Evolutionary conservation across 805 yeast genomes (phyloP).

Genomic region (Lipomyces anomalus): DNA sequence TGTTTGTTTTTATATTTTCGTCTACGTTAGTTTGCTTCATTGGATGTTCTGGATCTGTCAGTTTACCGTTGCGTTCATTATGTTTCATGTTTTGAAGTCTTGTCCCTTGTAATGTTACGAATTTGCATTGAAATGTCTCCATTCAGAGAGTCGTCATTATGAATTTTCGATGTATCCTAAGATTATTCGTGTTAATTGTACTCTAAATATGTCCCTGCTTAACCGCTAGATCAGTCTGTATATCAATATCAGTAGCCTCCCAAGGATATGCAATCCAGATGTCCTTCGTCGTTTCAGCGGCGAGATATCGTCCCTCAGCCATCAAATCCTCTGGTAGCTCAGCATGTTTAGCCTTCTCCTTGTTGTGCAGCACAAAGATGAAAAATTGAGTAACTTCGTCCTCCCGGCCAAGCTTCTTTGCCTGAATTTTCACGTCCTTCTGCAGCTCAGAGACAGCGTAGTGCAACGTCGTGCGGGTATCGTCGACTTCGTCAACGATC

Average conservation of each 20-base stretch:
- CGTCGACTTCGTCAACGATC: constrained; percentile 88
- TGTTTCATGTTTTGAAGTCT: too few species aligned
- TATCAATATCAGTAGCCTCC: constrained; percentile 79
- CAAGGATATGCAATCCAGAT: constrained; percentile 87
- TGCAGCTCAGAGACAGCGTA: constrained; percentile 74
- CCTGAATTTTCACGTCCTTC: constrained; percentile 58
- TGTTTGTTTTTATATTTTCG: too few species aligned
- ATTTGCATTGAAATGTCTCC: too few species aligned
- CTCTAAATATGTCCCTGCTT: constrained; percentile 57
- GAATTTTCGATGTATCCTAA: too few species aligned
- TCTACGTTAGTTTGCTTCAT: too few species aligned
- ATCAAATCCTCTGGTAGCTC: constrained; percentile 59
- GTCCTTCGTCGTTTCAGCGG: constrained; percentile 71
- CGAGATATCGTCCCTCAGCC: constrained; percentile 58
- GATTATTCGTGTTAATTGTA: too few species aligned
- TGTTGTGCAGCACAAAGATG: constrained; percentile 78
- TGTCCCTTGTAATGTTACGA: too few species aligned
- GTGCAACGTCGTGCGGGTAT: constrained; percentile 82
- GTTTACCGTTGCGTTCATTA: too few species aligned
- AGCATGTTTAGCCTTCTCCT: constrained; percentile 74
- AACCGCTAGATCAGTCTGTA: constrained; percentile 60
- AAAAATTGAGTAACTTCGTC: constrained; percentile 61
- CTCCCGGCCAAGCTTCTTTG: constrained; percentile 51
- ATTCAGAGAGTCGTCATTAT: too few species aligned
- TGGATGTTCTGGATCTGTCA: too few species aligned